Evolutionary conservation across 2,329 filamentous ascomycete genomes (phyloP), one percentile per base, ranked within the genome.

Genomic region (Xylaria sp.): DNA sequence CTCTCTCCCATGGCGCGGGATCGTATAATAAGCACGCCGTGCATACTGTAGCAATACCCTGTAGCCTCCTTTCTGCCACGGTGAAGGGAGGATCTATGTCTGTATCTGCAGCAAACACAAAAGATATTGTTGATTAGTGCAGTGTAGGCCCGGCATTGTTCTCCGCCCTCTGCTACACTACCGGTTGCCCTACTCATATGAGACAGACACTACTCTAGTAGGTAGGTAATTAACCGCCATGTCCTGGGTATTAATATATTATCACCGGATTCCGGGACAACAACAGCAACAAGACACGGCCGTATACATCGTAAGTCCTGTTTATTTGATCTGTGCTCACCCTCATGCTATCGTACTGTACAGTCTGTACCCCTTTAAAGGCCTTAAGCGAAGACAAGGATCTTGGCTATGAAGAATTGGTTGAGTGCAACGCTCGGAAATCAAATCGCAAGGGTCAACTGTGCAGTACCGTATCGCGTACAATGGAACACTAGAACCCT

Each of bases 401-500:
- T 59, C 14, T 17, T 25, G 19, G n/a, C 9, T 31, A 45, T 23
- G 42, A 63, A 57, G 31, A 65, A 55, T 49, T 63, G 55, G 56
- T 51, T 57, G 60, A 66, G 53, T 66, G 60, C 60, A 58, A 64
- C 63, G 57, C 19, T 63, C 61, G 63, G 63, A 64, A 66, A 63
- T 66, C 63, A 66, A 61, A 60, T 66, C 31, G 57, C 63, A 61
- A 50, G 60, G 61, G 53, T 66, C 25, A 46, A 52, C 42, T 61
- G 50, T 54, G 46, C 57, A 43, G 49, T 38, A 21, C 40, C 9
- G 28, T 31, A 40, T 3, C 51, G 11, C 40, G 28, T 35, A 35
- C n/a, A 47, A n/a, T n/a, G 55, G 45, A 17, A 43, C 31, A 54
- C 40, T 42, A 21, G 9, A 19, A 17, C 31, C 57, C 57, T 53